Conservation (phyloP, 352 stramenopile genomes). For the Pythium scleroteichum region DNA sequence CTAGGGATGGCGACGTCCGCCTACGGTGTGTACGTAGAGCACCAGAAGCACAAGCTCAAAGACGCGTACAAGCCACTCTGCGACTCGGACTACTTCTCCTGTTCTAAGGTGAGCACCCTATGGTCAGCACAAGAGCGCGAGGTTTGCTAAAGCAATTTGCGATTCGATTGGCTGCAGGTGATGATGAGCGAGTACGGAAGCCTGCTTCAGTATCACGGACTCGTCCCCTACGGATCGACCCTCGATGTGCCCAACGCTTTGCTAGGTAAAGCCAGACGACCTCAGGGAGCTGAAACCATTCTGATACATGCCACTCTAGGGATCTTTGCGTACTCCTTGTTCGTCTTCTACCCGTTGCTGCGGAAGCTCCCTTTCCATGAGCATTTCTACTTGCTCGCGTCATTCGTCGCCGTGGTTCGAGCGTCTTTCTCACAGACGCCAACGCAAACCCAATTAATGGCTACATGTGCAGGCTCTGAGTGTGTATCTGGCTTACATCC, state of each 20-base stretch:
- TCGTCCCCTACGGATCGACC: conserved; percentile 42
- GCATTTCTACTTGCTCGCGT: conserved; percentile 49
- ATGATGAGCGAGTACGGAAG: conserved; percentile 60
- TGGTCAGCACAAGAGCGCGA: not conserved
- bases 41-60: conserved; percentile 37
- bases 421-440: too few relatives aligned
- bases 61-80: conserved; percentile 53
- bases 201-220: conserved; percentile 40
- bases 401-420: conserved; percentile 32
- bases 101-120: conserved; percentile 39
- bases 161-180: conserved; percentile 27
- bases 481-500: conserved; percentile 55
- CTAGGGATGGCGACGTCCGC: conserved; percentile 22
- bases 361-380: conserved; percentile 38
- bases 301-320: too few relatives aligned
- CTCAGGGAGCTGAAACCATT: not conserved
- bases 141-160: not conserved
- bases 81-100: conserved; percentile 56
- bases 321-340: conserved; percentile 44
- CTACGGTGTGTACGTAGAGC: conserved; percentile 55
- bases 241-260: conserved; percentile 53
- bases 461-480: conserved; percentile 33
- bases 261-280: conserved; percentile 30
- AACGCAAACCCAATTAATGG: conserved; percentile 23
- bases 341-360: conserved; percentile 48